Evolutionary conservation across 1,284 basidiomycete genomes (phyloP).

Genomic region (Trametes versicolor): DNA sequence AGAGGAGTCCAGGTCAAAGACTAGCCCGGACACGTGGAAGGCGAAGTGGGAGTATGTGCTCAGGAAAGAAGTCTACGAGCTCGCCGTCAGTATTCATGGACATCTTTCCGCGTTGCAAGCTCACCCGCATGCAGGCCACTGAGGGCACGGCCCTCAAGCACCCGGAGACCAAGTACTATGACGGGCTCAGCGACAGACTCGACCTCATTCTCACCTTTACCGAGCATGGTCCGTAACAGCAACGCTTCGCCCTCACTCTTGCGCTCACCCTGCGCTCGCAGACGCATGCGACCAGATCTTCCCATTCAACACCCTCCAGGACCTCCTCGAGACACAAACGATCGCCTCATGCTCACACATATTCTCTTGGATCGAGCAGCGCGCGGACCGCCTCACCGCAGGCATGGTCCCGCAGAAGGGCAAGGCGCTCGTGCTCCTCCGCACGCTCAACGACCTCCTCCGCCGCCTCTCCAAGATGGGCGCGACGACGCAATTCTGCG

Average conservation of each 20-base stretch:
- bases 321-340: slow-evolving; percentile 84
- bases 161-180: slow-evolving; percentile 63
- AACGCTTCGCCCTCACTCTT: background rate
- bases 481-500: slow-evolving; percentile 85
- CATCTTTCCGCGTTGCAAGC: background rate
- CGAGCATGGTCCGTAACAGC: slow-evolving; percentile 65
- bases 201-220: slow-evolving; percentile 79
- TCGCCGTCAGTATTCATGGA: slow-evolving; percentile 63
- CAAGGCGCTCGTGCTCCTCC: slow-evolving; percentile 85
- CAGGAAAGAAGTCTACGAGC: slow-evolving; percentile 70
- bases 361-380: slow-evolving; percentile 85
- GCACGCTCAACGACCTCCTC: slow-evolving; percentile 88
- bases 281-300: slow-evolving; percentile 63
- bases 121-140: slow-evolving; percentile 53
- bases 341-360: slow-evolving; percentile 84
- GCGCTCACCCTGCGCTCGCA: slow-evolving; percentile 39
- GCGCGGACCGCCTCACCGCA: slow-evolving; percentile 70
- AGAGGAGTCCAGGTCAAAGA: slow-evolving; percentile 48
- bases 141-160: slow-evolving; percentile 67
- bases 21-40: slow-evolving; percentile 66
- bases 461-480: slow-evolving; percentile 87
- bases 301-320: slow-evolving; percentile 74
- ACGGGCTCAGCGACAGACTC: slow-evolving; percentile 65
- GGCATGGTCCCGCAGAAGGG: slow-evolving; percentile 86
- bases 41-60: slow-evolving; percentile 78